Conservation (phyloP, 169 alveolate genomes). For the Besnoitia besnoiti region DNA sequence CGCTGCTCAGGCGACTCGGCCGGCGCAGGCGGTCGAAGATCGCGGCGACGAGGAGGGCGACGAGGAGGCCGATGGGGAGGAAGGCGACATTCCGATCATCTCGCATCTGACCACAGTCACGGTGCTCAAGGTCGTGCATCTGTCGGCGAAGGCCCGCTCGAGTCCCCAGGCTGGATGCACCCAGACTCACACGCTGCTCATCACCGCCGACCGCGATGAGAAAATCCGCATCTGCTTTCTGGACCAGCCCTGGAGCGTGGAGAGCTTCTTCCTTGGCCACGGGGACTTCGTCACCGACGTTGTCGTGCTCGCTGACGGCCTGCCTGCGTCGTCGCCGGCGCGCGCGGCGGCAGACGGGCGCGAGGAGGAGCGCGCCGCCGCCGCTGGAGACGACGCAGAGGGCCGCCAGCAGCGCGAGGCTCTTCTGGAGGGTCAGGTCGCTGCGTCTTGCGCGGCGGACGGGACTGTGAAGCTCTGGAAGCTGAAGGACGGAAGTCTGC, state of each 20-base stretch:
- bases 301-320: not conserved
- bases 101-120: conserved; percentile 46
- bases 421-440: not conserved
- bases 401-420: not conserved
- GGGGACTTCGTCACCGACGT: conserved; percentile 29
- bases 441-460: not conserved
- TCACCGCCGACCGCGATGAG: conserved; percentile 46
- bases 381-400: not conserved
- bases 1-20: too few relatives aligned
- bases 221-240: conserved; percentile 28
- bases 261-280: conserved; percentile 32
- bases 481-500: not conserved
- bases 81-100: conserved; percentile 19
- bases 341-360: not conserved
- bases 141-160: not conserved
- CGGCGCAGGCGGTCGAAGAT: not conserved
- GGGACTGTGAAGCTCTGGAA: conserved; percentile 13
- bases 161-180: not conserved
- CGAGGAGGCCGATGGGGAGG: conserved; percentile 34
- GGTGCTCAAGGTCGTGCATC: not conserved
- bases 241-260: conserved; percentile 24
- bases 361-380: not conserved
- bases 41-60: not conserved
- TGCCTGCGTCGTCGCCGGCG: not conserved
- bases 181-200: not conserved